These are phyloP conservation scores for Pyrus hybrid DNA, from an alignment of 331 rosid species.

Conservation along the genomic window DNA sequence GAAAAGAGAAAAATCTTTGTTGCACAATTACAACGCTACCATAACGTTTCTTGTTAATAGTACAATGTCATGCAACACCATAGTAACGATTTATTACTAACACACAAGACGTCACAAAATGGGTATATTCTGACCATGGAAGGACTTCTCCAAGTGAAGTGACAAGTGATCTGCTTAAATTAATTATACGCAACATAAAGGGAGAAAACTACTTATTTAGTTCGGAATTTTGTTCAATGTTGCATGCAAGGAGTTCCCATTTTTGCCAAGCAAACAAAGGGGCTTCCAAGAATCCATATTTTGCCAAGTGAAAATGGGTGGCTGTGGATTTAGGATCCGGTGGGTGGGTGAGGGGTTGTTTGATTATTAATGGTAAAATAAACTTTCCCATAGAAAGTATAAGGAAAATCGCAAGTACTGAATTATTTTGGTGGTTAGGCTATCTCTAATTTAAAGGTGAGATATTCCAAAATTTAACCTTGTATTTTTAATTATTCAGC, in stretches of 20 bases:
- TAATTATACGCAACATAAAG: too few species aligned
- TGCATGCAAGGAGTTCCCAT: conserved; percentile 13
- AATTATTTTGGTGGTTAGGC: background rate
- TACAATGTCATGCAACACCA: too few species aligned
- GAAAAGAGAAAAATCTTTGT: background rate
- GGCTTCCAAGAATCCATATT: conserved; percentile 22
- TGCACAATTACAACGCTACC: too few species aligned
- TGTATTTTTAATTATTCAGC: too few species aligned
- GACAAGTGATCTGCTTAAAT: too few species aligned
- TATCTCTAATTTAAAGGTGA: too few species aligned
- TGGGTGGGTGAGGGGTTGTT: conserved; percentile 33
- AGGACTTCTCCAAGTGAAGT: too few species aligned
- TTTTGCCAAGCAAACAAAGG: conserved; percentile 26
- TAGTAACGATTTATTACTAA: too few species aligned
- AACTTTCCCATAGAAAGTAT: background rate
- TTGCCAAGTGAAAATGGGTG: conserved; percentile 24
- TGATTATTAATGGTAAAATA: conserved; percentile 29
- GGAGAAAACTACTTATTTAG: background rate
- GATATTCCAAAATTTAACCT: too few species aligned
- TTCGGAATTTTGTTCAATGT: background rate
- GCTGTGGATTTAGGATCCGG: conserved; percentile 22
- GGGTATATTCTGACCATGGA: too few species aligned
- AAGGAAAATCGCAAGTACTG: background rate
- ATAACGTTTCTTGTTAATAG: too few species aligned
- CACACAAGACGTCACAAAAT: too few species aligned